Conservation (phyloP, 2,329 filamentous ascomycete species). For the Ceratocystiopsis sp. region DNA sequence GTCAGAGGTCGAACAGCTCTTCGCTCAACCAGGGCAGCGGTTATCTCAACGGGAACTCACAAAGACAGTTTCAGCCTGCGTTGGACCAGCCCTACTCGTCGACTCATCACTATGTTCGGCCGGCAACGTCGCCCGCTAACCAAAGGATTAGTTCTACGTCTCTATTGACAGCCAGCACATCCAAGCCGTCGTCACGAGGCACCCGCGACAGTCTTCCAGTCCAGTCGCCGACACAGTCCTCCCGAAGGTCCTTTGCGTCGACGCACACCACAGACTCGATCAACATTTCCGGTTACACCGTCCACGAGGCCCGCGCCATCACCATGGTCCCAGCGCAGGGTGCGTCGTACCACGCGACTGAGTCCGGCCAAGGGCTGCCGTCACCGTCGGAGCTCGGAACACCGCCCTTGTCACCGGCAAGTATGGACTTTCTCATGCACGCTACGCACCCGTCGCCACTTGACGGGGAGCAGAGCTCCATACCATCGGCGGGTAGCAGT, state of each 20-base stretch:
- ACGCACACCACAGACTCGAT: not conserved
- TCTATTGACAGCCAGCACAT: too few relatives aligned
- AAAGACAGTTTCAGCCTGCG: too few relatives aligned
- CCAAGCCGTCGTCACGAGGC: too few relatives aligned
- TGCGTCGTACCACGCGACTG: not conserved
- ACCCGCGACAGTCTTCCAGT: too few relatives aligned
- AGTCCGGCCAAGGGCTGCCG: not conserved
- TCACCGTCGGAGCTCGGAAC: slow-evolving; percentile 15
- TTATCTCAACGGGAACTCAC: too few relatives aligned
- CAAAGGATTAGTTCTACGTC: too few relatives aligned
- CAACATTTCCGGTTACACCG: slow-evolving; percentile 3
- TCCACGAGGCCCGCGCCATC: slow-evolving; percentile 22
- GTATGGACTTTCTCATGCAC: slow-evolving; percentile 30
- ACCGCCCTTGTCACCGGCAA: slow-evolving; percentile 33
- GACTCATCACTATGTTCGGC: not conserved
- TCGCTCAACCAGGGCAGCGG: too few relatives aligned
- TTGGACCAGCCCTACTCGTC: not conserved
- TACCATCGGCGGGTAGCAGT: slow-evolving; percentile 2
- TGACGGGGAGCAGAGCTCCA: slow-evolving; percentile 15
- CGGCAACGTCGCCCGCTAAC: too few relatives aligned
- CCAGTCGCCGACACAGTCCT: slow-evolving; percentile 10
- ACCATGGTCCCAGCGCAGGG: slow-evolving; percentile 18
- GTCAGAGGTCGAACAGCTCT: not conserved
- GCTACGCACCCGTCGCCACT: slow-evolving; percentile 12
- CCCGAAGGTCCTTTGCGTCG: slow-evolving; percentile 15